Evolutionary conservation across 352 stramenopile genomes (phyloP).

Genomic region (Globisporangium perplexum): DNA sequence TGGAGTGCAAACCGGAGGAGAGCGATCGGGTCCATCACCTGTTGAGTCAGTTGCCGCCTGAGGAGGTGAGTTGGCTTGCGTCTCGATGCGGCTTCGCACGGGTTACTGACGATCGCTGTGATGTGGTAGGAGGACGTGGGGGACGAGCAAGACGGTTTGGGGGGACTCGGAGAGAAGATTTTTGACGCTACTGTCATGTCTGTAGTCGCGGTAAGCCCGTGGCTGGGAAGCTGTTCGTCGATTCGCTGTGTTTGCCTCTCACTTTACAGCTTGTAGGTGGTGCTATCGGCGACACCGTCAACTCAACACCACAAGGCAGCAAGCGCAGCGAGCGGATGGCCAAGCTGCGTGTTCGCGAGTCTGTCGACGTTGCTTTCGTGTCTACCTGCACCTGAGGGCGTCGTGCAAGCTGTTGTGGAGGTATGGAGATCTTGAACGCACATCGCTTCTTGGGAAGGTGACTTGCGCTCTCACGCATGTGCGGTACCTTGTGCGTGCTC

Average conservation of each 20-base stretch:
- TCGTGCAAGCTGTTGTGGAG: slow-evolving; percentile 3
- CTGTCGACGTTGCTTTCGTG: slow-evolving; percentile 4
- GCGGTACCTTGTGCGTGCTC: neutral
- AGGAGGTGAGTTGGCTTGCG: slow-evolving; percentile 2
- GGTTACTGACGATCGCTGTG: neutral
- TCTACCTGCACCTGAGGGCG: neutral
- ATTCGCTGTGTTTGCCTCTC: neutral
- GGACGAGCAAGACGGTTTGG: slow-evolving; percentile 9
- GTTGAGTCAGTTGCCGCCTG: neutral
- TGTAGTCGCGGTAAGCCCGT: slow-evolving; percentile 13
- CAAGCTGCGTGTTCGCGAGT: slow-evolving; percentile 3
- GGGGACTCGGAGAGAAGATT: slow-evolving; percentile 14
- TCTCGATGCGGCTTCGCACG: neutral
- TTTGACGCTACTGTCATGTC: slow-evolving; percentile 24
- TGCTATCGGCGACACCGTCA: neutral
- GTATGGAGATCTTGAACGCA: neutral
- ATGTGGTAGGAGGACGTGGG: neutral
- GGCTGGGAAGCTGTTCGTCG: neutral
- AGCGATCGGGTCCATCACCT: slow-evolving; percentile 33
- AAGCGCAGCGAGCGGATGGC: neutral
- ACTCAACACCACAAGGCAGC: neutral
- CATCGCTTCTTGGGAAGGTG: neutral
- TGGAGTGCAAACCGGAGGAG: slow-evolving; percentile 15
- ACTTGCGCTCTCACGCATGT: neutral
- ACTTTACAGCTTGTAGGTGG: neutral